A percentile compares a stretch with the other conserved stretches of the same genome.
Conservation (phyloP, 2,329 filamentous ascomycete genomes). For the Epichloe coenophiala region DNA sequence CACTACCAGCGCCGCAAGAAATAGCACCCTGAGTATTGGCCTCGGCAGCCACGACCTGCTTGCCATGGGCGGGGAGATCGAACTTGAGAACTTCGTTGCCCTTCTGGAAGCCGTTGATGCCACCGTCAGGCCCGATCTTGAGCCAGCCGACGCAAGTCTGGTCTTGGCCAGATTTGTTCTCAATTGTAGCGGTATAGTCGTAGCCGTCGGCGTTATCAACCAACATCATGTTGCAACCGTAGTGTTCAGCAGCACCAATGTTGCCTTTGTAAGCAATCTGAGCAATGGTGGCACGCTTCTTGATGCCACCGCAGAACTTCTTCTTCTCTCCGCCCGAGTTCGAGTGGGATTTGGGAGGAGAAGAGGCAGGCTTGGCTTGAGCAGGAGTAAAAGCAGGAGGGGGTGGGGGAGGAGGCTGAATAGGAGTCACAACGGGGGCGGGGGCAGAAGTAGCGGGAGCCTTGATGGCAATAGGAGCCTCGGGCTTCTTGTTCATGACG, state of each 20-base stretch:
- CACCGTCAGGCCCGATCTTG: conserved; percentile 34
- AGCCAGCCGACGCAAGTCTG: conserved; percentile 32
- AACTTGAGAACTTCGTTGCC: conserved; percentile 28
- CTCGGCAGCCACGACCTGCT: conserved; percentile 31
- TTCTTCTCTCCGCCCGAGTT: conserved; percentile 11
- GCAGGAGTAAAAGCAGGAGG: background rate
- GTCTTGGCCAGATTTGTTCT: conserved; percentile 21
- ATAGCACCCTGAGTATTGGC: conserved; percentile 34
- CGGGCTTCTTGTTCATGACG: conserved; percentile 22
- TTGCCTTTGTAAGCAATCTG: conserved; percentile 37
- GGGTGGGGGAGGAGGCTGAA: background rate
- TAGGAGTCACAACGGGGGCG: background rate
- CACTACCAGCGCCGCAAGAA: conserved; percentile 23
- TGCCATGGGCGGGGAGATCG: conserved; percentile 22
- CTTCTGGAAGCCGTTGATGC: conserved; percentile 36
- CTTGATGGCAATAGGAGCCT: conserved; percentile 10
- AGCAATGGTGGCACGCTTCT: conserved; percentile 32
- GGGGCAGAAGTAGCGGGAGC: no score
- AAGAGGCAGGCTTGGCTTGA: conserved; percentile 1
- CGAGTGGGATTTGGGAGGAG: conserved; percentile 8
- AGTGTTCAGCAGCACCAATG: conserved; percentile 24
- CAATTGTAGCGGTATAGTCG: conserved; percentile 30
- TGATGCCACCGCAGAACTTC: conserved; percentile 22
- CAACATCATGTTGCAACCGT: conserved; percentile 40
- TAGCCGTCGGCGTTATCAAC: conserved; percentile 27